phyloP scores from a whole-genome alignment of 1,139 yeast species.

The Candida anutae region DNA sequence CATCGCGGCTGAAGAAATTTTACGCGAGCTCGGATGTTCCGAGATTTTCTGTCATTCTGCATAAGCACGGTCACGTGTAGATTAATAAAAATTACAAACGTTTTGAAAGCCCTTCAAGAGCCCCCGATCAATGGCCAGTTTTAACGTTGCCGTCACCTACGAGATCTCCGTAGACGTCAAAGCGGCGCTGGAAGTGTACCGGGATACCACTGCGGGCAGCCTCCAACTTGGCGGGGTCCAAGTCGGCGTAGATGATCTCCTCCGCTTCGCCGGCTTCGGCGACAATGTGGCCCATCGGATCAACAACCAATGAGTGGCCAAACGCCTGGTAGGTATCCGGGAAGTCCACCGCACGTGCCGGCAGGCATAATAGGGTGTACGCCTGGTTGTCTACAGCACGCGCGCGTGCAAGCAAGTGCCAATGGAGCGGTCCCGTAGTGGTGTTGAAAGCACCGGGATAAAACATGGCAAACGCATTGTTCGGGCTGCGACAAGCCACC shows the following conservation, averaged over 20 bases:
- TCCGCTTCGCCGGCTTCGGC: conserved; percentile 85
- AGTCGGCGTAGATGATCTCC: conserved; percentile 70
- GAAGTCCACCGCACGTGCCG: conserved; percentile 66
- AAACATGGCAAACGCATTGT: conserved; percentile 76
- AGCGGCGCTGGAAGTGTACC: conserved; percentile 70
- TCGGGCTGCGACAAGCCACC: conserved; percentile 62
- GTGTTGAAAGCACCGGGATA: conserved; percentile 96
- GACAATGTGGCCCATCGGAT: conserved; percentile 74
- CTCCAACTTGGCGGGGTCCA: conserved; percentile 57
- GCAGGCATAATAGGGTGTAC: conserved; percentile 76
- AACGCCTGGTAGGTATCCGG: conserved; percentile 73
- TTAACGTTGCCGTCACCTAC: conserved; percentile 35
- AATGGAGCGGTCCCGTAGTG: conserved; percentile 90
- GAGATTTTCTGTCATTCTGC: no score
- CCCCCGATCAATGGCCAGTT: conserved; percentile 31
- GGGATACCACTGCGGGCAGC: conserved; percentile 70
- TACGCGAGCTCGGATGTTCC: no score
- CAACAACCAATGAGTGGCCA: conserved; percentile 85
- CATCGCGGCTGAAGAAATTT: no score
- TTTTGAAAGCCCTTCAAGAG: no score
- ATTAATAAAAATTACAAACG: no score
- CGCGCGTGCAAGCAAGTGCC: conserved; percentile 81
- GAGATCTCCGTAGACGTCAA: conserved; percentile 75
- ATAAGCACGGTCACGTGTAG: no score
- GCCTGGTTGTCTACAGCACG: conserved; percentile 88